Conservation (phyloP, 1,284 basidiomycete genomes). For the Tilletia indica region DNA sequence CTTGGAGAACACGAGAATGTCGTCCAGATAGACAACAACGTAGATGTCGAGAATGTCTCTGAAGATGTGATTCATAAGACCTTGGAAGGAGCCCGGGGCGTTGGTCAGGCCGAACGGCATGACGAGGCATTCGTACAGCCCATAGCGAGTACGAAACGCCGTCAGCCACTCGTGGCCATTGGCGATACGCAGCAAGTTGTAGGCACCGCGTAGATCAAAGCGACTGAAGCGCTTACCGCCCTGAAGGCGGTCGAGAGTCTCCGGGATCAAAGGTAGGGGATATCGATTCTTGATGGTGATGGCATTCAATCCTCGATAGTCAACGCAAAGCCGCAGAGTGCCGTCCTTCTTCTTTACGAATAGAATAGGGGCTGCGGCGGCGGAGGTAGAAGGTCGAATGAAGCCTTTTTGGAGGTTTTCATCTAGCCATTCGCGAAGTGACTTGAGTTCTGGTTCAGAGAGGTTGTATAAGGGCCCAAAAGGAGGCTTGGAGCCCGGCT, state of each 20-base stretch:
- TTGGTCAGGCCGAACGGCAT: constrained; percentile 30
- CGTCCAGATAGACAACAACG: no score
- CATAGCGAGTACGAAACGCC: constrained; percentile 26
- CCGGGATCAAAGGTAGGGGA: constrained; percentile 57
- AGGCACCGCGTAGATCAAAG: constrained; percentile 29
- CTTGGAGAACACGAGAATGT: background rate
- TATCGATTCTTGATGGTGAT: constrained; percentile 57
- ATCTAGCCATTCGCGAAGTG: constrained; percentile 56
- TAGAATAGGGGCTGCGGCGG: constrained; percentile 58
- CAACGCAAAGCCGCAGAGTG: constrained; percentile 57
- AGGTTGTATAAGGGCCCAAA: constrained; percentile 56
- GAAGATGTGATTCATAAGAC: constrained; percentile 12
- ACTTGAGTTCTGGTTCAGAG: constrained; percentile 55
- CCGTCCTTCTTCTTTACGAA: constrained; percentile 62
- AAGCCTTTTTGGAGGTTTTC: constrained; percentile 56
- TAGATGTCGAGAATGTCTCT: constrained; percentile 11
- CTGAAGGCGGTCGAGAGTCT: constrained; percentile 56
- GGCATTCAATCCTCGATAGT: constrained; percentile 60
- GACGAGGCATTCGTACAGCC: constrained; percentile 26
- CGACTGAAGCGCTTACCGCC: constrained; percentile 55
- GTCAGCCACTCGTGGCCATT: constrained; percentile 29
- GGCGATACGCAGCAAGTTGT: constrained; percentile 28
- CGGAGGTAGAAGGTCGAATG: constrained; percentile 50
- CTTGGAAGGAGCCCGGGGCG: constrained; percentile 13
- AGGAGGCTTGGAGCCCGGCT: constrained; percentile 53